Evolutionary conservation across 306 rosid genomes (phyloP).

Genomic region (Trifolium repens): DNA sequence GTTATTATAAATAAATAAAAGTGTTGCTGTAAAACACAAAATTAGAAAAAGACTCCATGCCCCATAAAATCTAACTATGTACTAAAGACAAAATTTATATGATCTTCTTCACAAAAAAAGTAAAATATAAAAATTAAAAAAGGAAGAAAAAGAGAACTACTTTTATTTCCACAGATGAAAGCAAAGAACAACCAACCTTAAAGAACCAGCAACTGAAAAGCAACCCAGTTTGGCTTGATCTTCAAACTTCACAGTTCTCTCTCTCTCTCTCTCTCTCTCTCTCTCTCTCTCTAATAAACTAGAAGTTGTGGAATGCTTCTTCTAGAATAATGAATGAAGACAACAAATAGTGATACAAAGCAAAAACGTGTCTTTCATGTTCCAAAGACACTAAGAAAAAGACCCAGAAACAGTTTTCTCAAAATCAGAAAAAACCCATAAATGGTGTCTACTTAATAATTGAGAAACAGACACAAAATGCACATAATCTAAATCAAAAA

Average conservation of each 20-base stretch:
- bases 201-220: slow-evolving; percentile 57
- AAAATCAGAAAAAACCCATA: slow-evolving; percentile 47
- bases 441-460: slow-evolving; percentile 37
- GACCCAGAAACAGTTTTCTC: slow-evolving; percentile 44
- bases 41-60: not conserved
- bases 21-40: slow-evolving; percentile 32
- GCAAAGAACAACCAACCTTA: slow-evolving; percentile 73
- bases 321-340: slow-evolving; percentile 51
- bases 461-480: slow-evolving; percentile 48
- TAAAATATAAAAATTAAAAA: not conserved
- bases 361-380: slow-evolving; percentile 45
- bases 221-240: slow-evolving; percentile 58
- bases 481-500: slow-evolving; percentile 29
- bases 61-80: slow-evolving; percentile 2
- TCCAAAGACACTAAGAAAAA: slow-evolving; percentile 26
- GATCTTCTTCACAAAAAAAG: slow-evolving; percentile 8
- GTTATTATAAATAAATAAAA: too few relatives aligned
- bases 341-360: slow-evolving; percentile 20
- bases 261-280: slow-evolving; percentile 29
- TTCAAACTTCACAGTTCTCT: slow-evolving; percentile 51
- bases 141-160: slow-evolving; percentile 32
- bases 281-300: not conserved
- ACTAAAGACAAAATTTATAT: slow-evolving; percentile 25
- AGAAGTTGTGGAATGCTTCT: slow-evolving; percentile 41
- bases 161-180: slow-evolving; percentile 48